These are phyloP conservation scores for Talaromyces sp. DNA, from an alignment of 2,329 filamentous ascomycete species.

Conservation along the genomic window DNA sequence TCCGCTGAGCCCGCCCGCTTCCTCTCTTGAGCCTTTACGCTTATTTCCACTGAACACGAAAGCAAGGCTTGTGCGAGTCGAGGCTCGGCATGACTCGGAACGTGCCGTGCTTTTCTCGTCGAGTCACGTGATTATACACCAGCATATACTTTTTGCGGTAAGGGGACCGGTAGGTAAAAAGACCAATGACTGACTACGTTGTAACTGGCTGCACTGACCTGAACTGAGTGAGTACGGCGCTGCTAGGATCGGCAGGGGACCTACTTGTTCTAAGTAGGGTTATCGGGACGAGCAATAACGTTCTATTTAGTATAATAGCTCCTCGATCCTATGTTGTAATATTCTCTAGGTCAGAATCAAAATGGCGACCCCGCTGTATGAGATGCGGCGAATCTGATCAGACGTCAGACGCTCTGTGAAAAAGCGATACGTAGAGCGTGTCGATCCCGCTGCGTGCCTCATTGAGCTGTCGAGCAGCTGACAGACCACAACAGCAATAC, in stretches of 20 bases:
- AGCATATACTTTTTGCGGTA: not conserved
- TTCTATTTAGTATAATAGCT: not conserved
- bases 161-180: too few species aligned
- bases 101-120: not conserved
- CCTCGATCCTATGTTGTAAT: too few species aligned
- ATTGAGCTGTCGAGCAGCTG: constrained; percentile 2
- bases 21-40: too few species aligned
- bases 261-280: too few species aligned
- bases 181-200: too few species aligned
- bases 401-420: not conserved
- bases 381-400: too few species aligned
- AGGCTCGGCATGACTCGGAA: not conserved
- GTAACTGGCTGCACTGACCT: too few species aligned
- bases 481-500: not conserved
- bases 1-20: not conserved
- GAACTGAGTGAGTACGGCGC: not conserved
- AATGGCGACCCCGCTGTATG: not conserved
- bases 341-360: not conserved
- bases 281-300: not conserved
- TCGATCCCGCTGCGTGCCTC: not conserved
- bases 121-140: not conserved
- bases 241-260: not conserved
- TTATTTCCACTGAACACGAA: not conserved
- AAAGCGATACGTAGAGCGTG: not conserved
- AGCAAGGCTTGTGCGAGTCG: not conserved